Evolutionary conservation across 805 yeast genomes (phyloP).

Genomic region (Kodamaea kaohsiungensis): DNA sequence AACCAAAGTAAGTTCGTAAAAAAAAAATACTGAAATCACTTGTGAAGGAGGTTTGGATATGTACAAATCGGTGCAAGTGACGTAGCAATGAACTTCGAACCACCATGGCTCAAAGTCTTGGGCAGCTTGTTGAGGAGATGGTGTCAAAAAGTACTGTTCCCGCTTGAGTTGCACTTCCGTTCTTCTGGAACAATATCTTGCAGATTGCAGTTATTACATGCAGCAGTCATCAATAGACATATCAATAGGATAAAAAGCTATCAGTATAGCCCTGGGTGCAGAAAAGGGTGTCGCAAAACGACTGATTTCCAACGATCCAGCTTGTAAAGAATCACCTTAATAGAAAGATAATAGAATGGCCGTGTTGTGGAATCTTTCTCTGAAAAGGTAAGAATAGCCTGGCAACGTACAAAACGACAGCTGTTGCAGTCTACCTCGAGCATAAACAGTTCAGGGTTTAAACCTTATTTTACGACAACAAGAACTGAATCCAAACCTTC

Average conservation of each 20-base stretch:
- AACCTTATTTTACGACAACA: neutral
- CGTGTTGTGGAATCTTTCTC: neutral
- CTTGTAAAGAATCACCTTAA: neutral
- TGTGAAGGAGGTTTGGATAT: neutral
- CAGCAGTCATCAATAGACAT: neutral
- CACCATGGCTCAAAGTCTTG: neutral
- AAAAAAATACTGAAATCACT: too few relatives aligned
- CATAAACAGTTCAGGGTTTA: constrained; percentile 1
- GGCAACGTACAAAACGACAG: neutral
- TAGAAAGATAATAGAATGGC: neutral
- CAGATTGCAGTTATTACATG: constrained; percentile 1
- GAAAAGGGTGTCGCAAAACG: constrained; percentile 1
- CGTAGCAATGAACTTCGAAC: neutral
- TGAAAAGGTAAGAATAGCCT: neutral
- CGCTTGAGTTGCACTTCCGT: neutral
- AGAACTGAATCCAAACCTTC: neutral
- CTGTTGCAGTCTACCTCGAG: neutral
- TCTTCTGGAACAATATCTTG: neutral
- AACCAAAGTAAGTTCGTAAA: neutral
- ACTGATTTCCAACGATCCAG: neutral
- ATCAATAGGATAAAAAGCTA: neutral
- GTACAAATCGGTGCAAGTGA: neutral
- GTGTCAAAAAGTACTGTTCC: neutral
- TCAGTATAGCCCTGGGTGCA: neutral
- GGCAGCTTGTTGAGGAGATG: neutral